Base-by-base conservation (phyloP, 768 basidiomycete genomes). In the Postia placenta region DNA sequence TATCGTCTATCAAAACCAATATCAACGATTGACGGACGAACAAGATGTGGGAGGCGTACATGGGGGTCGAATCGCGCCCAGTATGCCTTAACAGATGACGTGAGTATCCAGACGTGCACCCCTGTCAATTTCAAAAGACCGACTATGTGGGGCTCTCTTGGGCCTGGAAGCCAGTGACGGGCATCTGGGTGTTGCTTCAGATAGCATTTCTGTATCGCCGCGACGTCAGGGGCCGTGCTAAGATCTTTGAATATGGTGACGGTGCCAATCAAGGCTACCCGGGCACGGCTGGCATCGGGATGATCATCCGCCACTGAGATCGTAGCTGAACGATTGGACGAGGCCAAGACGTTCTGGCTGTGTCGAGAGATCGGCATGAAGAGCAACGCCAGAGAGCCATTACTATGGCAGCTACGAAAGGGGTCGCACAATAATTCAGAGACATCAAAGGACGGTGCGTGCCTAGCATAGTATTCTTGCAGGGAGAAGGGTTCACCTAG, bases 21-120 rank as follows among this genome's bases (percentile, higher is more conserved):
- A 33, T 33, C 30, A 33, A 15, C 15, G 30, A 7, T 7, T 7
- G 30, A 22, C 37, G 22, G 5, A 40, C 39, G n/a, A 23, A 27
- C 24, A 17, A 38, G 22, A n/a, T 43, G n/a, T n/a, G n/a, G n/a
- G n/a, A n/a, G 33, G 63, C 74, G 59, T 55, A 76, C 76, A 48
- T 74, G 69, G 22, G 76, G 75, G 56, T 79, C 76, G 59, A 78
- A 78, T 15, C 73, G 65, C 42, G 76, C 75, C 78, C 78, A 79
- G 52, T 75, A 76, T 11, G 75, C 68, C 75, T 77, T 39, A 17
- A 25, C 25, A 17, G 40, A 44, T 17, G 19, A 49, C 20, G 19
- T 28, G 19, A 12, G n/a, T 35, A 35, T 35, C 33, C 9, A 33
- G 44, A 50, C 35, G 30, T 22, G 19, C 33, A 35, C 9, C 11